These are phyloP conservation scores for Wickerhamomyces xylosicus DNA, from an alignment of 805 yeast species.

Conservation along the genomic window DNA sequence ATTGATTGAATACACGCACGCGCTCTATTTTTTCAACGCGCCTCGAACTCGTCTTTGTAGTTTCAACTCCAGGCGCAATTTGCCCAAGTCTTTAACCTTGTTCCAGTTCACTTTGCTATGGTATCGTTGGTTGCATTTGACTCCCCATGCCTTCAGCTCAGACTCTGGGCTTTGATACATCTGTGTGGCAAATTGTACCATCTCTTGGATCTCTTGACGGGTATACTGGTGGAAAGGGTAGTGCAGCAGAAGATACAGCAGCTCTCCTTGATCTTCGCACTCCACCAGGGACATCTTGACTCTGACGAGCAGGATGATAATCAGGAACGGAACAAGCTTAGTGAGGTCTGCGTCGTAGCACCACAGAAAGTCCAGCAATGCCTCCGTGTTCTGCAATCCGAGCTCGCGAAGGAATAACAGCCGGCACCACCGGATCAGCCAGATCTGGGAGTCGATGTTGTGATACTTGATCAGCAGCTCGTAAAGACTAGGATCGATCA, in stretches of 20 bases:
- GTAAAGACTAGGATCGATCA: conserved; percentile 37
- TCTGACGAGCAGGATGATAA: conserved; percentile 31
- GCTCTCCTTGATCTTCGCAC: conserved; percentile 36
- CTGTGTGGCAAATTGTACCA: conserved; percentile 25
- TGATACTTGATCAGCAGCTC: conserved; percentile 32
- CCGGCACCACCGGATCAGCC: conserved; percentile 41
- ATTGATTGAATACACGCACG: no score
- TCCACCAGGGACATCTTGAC: conserved; percentile 34
- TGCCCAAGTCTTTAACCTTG: conserved; percentile 32
- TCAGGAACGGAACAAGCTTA: conserved; percentile 27
- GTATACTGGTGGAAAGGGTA: conserved; percentile 27
- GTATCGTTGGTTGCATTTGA: conserved; percentile 28
- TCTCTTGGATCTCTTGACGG: conserved; percentile 17
- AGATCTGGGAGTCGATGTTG: conserved; percentile 36
- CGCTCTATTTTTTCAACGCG: conserved; percentile 12
- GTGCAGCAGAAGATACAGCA: conserved; percentile 32
- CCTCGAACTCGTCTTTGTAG: conserved; percentile 30
- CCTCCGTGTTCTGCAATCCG: conserved; percentile 25
- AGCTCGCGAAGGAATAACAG: conserved; percentile 35
- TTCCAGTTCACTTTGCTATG: conserved; percentile 29
- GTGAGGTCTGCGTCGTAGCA: conserved; percentile 20
- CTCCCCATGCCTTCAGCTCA: conserved; percentile 26
- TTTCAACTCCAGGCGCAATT: conserved; percentile 34
- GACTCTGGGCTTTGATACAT: conserved; percentile 24
- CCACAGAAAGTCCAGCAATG: conserved; percentile 33